Evolutionary conservation across 257 asterid genomes (phyloP), one percentile per base, ranked within the genome.

Genomic region (Solanum chaucha): DNA sequence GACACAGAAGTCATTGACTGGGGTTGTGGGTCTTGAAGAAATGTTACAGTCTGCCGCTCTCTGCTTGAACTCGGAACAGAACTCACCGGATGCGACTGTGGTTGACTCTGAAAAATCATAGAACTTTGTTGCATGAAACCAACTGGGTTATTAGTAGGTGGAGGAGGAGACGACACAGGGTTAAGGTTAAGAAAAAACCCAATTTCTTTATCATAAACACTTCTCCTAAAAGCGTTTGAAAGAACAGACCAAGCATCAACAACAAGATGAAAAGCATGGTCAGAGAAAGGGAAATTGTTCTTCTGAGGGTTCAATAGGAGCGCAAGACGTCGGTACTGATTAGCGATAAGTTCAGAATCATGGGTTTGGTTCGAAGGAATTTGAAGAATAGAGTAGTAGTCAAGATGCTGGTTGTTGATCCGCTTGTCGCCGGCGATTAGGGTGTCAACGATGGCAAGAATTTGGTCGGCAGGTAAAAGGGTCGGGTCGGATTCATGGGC

Each of bases 401-500:
- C 99, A 7, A 86, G 48, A 34, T 86, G 95, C 64, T 92, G 92
- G 88, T 90, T 93, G 81, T 93, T 97, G 94, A 97, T 92, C 91
- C 98, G 94, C 4, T 94, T 87, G 65, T 96, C 98, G 1, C 95
- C 94, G 86, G 98, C 95, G 87, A 96, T 89, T 14, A 97, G 93
- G 55, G 99, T 96, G 88, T 97, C 99, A 40, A 90, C 96, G 8
- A 97, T 95, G 44, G 98, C 97, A 5, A 97, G 93, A 80, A 97
- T 93, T 90, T 93, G 98, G 89, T 96, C 98, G 22, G 99, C 98
- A 83, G 88, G 93, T 26, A 93, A 19, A 15, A 95, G 94, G 61
- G 93, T 90, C 82, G 98, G 98, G 94, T 96, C 99, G 84, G 96
- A 90, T 81, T 96, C 99, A 44, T 97, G 95, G 34, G 99, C 99